phyloP scores from a whole-genome alignment of 2,329 filamentous ascomycete species.

The Cercospora nicotianae region DNA sequence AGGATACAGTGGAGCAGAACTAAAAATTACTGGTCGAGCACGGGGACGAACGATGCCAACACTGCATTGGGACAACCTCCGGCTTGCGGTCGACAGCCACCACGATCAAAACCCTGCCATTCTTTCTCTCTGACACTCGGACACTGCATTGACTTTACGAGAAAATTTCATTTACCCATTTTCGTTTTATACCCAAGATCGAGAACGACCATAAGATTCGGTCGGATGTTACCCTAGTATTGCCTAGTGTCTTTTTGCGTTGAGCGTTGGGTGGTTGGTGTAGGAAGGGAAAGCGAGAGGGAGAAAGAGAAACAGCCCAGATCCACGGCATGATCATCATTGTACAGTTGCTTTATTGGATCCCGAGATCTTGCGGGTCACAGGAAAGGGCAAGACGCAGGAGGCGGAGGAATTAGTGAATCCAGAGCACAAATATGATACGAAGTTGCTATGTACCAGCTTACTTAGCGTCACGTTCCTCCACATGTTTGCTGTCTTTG shows the following conservation, averaged over 20 bases:
- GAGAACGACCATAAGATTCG: background rate
- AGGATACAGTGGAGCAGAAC: background rate
- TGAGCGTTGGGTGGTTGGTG: background rate
- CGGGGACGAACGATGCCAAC: background rate
- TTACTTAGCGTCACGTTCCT: background rate
- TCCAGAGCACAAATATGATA: background rate
- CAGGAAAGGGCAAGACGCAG: background rate
- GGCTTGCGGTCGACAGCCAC: background rate
- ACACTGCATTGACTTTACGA: background rate
- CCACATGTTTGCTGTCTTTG: background rate
- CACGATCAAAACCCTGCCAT: background rate
- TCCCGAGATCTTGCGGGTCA: background rate
- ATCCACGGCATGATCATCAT: background rate
- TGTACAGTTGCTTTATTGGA: background rate
- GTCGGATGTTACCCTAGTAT: background rate
- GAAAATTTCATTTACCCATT: background rate
- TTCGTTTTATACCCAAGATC: background rate
- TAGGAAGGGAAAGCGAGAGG: background rate
- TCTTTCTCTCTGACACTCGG: background rate
- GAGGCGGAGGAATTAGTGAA: background rate
- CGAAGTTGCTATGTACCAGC: background rate
- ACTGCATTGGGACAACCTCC: background rate
- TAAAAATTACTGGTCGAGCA: background rate
- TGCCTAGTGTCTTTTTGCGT: background rate
- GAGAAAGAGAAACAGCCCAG: background rate